A percentile compares a stretch with the other conserved stretches of the same genome.
Evolutionary conservation across 345 rosid species (phyloP).

Genomic region (Punica granatum): DNA sequence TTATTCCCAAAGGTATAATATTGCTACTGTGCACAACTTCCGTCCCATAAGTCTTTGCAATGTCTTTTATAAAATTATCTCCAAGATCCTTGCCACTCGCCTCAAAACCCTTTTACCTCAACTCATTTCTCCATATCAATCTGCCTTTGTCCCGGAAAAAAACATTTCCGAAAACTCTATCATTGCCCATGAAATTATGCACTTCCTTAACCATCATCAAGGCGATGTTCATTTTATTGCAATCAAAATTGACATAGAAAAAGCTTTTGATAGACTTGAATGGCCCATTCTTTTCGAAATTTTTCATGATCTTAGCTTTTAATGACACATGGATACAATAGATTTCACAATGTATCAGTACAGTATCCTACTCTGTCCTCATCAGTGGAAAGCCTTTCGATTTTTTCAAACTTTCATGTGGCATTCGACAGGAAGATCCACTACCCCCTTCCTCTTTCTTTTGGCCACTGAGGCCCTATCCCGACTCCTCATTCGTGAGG

Average conservation of each 20-base stretch:
- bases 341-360: background rate
- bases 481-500: background rate
- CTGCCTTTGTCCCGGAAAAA: background rate
- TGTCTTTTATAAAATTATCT: background rate
- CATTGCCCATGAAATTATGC: slow-evolving; percentile 2
- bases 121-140: background rate
- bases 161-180: background rate
- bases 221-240: background rate
- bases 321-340: background rate
- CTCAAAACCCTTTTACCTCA: background rate
- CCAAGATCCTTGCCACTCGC: background rate
- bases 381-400: background rate
- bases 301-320: background rate
- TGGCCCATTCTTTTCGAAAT: background rate
- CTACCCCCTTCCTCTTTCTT: background rate
- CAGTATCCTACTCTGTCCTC: background rate
- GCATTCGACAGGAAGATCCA: background rate
- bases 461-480: background rate
- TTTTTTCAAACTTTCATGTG: background rate
- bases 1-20: background rate
- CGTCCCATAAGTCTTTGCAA: background rate
- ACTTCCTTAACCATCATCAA: background rate
- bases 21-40: background rate
- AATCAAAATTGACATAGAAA: background rate
- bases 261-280: background rate